phyloP scores from a whole-genome alignment of 495 filamentous ascomycete species.

The Xanthoparmelia taractica region DNA sequence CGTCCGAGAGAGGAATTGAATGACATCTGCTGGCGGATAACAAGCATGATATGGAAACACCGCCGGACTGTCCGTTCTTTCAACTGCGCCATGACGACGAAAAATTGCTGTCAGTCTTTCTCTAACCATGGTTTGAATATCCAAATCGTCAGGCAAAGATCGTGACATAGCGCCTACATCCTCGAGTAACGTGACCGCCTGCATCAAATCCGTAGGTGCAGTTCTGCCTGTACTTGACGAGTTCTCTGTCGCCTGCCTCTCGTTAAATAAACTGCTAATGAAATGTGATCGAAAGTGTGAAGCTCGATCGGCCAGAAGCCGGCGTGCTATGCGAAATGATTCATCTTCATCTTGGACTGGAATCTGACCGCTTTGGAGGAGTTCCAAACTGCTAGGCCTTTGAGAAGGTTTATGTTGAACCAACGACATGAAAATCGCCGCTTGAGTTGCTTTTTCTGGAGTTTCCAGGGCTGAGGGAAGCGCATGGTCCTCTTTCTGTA shows the following conservation, averaged over 20 bases:
- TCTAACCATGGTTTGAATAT: slow-evolving; percentile 68
- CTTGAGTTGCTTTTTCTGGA: slow-evolving; percentile 64
- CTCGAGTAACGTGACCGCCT: slow-evolving; percentile 20
- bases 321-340: slow-evolving; percentile 71
- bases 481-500: slow-evolving; percentile 58
- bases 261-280: slow-evolving; percentile 45
- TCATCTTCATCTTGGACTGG: slow-evolving; percentile 89
- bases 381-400: slow-evolving; percentile 76
- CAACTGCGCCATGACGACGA: slow-evolving; percentile 84
- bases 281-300: slow-evolving; percentile 89
- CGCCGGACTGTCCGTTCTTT: slow-evolving; percentile 55
- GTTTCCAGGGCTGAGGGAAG: slow-evolving; percentile 70
- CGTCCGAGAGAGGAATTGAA: slow-evolving; percentile 70
- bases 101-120: slow-evolving; percentile 72
- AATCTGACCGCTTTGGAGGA: slow-evolving; percentile 79
- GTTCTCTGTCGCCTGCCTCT: neutral
- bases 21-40: slow-evolving; percentile 53
- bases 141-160: slow-evolving; percentile 45
- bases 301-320: slow-evolving; percentile 67
- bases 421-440: slow-evolving; percentile 68
- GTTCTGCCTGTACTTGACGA: neutral
- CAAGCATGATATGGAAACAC: slow-evolving; percentile 75
- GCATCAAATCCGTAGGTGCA: slow-evolving; percentile 6
- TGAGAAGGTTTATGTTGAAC: slow-evolving; percentile 72
- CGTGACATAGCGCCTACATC: slow-evolving; percentile 19